phyloP scores from a whole-genome alignment of 208 protist species.

The Acanthamoeba castellanii region DNA sequence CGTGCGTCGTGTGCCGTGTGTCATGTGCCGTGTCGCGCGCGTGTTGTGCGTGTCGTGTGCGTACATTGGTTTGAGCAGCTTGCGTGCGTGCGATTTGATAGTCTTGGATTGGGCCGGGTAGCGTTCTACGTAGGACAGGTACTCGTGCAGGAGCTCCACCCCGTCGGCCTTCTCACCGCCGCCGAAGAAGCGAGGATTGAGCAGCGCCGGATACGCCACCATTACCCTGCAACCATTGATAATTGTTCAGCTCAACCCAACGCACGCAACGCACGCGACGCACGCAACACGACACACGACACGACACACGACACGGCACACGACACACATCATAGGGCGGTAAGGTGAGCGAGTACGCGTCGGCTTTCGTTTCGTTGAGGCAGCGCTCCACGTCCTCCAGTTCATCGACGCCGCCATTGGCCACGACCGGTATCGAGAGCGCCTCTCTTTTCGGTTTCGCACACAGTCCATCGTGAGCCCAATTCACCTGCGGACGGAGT shows the following conservation, averaged over 20 bases:
- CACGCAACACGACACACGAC: too few species aligned
- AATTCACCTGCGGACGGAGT: too few species aligned
- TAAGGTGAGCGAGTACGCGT: neutral
- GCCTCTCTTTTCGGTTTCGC: slow-evolving; percentile 69
- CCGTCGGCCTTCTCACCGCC: neutral
- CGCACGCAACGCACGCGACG: too few species aligned
- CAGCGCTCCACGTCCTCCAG: slow-evolving; percentile 78
- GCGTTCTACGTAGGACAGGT: slow-evolving; percentile 9
- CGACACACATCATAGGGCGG: neutral
- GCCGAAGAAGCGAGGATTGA: slow-evolving; percentile 39
- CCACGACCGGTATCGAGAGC: slow-evolving; percentile 83
- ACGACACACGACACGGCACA: neutral
- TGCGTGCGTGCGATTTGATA: slow-evolving; percentile 39
- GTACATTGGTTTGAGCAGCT: slow-evolving; percentile 51
- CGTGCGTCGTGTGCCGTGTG: too few species aligned
- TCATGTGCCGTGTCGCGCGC: neutral
- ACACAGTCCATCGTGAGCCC: neutral
- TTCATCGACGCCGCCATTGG: slow-evolving; percentile 83
- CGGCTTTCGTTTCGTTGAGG: slow-evolving; percentile 76
- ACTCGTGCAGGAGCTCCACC: neutral
- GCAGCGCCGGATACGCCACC: slow-evolving; percentile 40
- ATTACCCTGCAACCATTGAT: neutral
- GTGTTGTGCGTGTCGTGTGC: neutral
- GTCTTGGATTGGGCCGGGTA: slow-evolving; percentile 38
- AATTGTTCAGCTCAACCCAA: too few species aligned